A percentile compares a stretch with the other conserved stretches of the same genome.
These are phyloP conservation scores for Benincasa hispida DNA, from an alignment of 306 rosid species.

Conservation along the genomic window DNA sequence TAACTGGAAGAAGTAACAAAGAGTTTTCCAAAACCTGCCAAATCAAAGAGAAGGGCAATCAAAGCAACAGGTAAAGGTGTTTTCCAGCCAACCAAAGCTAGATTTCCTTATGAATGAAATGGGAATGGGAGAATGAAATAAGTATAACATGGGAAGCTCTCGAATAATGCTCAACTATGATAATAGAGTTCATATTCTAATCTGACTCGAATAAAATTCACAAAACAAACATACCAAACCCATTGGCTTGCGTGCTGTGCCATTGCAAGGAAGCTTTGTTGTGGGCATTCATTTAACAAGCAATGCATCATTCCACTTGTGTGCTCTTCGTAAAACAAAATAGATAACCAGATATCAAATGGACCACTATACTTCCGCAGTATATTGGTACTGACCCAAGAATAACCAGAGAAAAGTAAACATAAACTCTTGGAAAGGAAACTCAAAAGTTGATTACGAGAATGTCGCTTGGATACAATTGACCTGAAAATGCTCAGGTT, in stretches of 20 bases:
- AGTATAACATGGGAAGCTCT: background rate
- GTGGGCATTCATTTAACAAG: constrained; percentile 47
- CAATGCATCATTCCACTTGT: constrained; percentile 41
- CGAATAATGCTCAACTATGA: background rate
- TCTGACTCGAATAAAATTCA: constrained; percentile 1
- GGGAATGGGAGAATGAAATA: background rate
- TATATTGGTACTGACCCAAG: constrained; percentile 66
- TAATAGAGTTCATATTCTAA: background rate
- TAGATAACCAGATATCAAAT: constrained; percentile 68
- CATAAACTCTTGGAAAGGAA: background rate
- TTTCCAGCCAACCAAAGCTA: background rate
- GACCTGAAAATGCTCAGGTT: background rate
- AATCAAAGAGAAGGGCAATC: constrained; percentile 2
- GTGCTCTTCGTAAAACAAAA: constrained; percentile 24
- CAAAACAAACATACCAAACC: constrained; percentile 47
- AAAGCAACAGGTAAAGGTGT: background rate
- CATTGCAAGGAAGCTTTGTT: constrained; percentile 62
- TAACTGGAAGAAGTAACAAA: constrained; percentile 78
- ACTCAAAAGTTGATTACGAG: background rate
- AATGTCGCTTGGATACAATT: background rate
- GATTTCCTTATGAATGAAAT: background rate
- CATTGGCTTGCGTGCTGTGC: constrained; percentile 88
- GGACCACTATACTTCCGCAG: constrained; percentile 82
- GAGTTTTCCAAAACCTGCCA: constrained; percentile 81
- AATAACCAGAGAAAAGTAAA: background rate